These are phyloP conservation scores for Melampsora occidentalis DNA, from an alignment of 1,284 basidiomycete genomes.

Conservation along the genomic window DNA sequence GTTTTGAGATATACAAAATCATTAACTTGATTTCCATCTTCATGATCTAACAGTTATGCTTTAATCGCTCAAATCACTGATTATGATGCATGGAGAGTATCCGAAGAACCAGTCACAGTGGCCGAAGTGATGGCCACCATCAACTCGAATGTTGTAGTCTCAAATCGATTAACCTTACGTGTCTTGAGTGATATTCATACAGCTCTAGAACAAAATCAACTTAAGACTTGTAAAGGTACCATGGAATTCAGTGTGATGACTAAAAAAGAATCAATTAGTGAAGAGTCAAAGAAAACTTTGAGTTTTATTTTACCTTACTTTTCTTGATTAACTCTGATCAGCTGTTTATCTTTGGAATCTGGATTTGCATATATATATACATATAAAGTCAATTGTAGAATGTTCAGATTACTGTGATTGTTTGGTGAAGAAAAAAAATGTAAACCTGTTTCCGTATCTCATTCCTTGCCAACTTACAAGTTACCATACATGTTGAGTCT, in stretches of 20 bases:
- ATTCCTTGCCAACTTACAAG: too few relatives aligned
- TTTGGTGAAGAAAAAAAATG: neutral
- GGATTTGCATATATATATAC: neutral
- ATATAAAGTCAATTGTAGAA: neutral
- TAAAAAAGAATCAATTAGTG: conserved; percentile 62
- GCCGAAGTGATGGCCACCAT: conserved; percentile 85
- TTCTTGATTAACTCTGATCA: conserved; percentile 13
- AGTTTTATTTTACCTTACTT: conserved; percentile 71
- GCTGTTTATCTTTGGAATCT: neutral
- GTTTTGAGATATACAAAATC: neutral
- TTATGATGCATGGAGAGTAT: conserved; percentile 62
- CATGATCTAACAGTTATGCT: conserved; percentile 11
- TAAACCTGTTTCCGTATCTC: too few relatives aligned
- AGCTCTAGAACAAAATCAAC: conserved; percentile 60
- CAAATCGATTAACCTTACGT: conserved; percentile 65
- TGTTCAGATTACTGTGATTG: neutral
- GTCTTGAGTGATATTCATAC: conserved; percentile 75
- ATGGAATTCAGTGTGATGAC: conserved; percentile 88
- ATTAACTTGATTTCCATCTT: too few relatives aligned
- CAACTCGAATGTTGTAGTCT: conserved; percentile 76
- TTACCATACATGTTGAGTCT: too few relatives aligned
- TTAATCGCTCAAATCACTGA: conserved; percentile 50
- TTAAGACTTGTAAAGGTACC: conserved; percentile 68
- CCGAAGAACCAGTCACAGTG: conserved; percentile 77
- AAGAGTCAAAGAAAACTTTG: conserved; percentile 70